Conservation (phyloP, 2,329 filamentous ascomycete species). For the Shiraia bambusicola region DNA sequence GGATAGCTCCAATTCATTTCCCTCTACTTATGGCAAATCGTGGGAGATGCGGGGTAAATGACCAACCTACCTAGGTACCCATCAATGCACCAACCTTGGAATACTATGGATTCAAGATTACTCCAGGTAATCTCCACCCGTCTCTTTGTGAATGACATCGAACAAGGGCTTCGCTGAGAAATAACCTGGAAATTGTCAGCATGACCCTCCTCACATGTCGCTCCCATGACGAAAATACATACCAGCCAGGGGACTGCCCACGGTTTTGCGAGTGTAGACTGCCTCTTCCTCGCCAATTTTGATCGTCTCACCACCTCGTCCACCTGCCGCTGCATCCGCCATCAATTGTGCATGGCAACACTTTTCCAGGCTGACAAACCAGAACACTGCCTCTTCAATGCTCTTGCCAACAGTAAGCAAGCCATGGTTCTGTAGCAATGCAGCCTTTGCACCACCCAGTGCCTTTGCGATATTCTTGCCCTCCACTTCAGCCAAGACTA, state of each 20-base stretch:
- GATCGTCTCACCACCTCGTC: slow-evolving; percentile 63
- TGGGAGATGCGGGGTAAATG: too few species aligned
- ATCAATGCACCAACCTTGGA: not conserved
- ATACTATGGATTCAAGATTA: slow-evolving; percentile 26
- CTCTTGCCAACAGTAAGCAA: slow-evolving; percentile 53
- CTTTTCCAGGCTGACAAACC: slow-evolving; percentile 57
- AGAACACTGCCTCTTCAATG: slow-evolving; percentile 56
- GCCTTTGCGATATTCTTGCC: slow-evolving; percentile 54
- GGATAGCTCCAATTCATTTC: too few species aligned
- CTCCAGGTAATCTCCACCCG: slow-evolving; percentile 57
- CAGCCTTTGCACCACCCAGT: slow-evolving; percentile 54
- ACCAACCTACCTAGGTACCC: not conserved
- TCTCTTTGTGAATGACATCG: slow-evolving; percentile 67
- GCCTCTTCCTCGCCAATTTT: slow-evolving; percentile 71
- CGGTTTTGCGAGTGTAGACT: slow-evolving; percentile 64
- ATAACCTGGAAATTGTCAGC: slow-evolving; percentile 44
- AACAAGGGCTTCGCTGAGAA: slow-evolving; percentile 73
- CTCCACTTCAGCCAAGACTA: slow-evolving; percentile 56
- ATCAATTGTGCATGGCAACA: slow-evolving; percentile 56
- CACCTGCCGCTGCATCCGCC: slow-evolving; percentile 59
- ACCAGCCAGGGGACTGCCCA: slow-evolving; percentile 61
- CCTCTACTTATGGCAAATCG: too few species aligned
- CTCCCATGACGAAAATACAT: slow-evolving; percentile 26
- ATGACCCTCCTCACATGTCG: not conserved
- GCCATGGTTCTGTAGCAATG: slow-evolving; percentile 57